Conservation (phyloP, 495 filamentous ascomycete species). For the Aspergillus steynii region DNA sequence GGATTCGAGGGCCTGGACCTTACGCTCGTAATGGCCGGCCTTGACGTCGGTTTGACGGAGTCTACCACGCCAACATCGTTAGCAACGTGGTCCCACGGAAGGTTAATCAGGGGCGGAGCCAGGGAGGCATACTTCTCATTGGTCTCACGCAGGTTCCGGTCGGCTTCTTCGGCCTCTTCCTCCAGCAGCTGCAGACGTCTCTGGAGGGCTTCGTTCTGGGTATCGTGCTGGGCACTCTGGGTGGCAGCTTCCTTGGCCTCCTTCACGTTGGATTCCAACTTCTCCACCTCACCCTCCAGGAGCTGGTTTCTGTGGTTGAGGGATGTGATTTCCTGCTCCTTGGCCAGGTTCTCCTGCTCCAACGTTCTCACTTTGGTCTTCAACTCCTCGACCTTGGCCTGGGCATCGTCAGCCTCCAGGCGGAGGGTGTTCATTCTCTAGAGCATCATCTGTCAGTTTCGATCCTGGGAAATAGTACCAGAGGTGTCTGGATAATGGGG, state of each 20-base stretch:
- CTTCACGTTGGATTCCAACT: constrained; percentile 74
- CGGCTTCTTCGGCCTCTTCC: constrained; percentile 94
- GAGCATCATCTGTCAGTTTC: constrained; percentile 20
- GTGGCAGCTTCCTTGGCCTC: constrained; percentile 77
- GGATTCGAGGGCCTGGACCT: constrained; percentile 92
- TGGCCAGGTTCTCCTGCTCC: constrained; percentile 91
- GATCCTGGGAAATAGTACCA: background rate
- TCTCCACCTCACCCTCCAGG: constrained; percentile 88
- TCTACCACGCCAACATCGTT: constrained; percentile 49
- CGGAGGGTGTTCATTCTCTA: constrained; percentile 95
- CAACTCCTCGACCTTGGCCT: constrained; percentile 80
- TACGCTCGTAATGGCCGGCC: constrained; percentile 98
- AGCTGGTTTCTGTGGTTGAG: constrained; percentile 87
- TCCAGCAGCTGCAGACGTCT: constrained; percentile 92
- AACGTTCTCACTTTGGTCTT: constrained; percentile 81
- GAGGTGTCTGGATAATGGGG: no score
- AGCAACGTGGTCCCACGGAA: constrained; percentile 10
- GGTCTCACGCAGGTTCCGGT: constrained; percentile 90
- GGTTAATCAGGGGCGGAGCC: background rate
- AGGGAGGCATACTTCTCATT: constrained; percentile 85
- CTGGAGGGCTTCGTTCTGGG: constrained; percentile 84
- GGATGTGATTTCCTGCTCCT: constrained; percentile 97
- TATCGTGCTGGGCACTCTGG: constrained; percentile 70
- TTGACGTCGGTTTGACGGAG: constrained; percentile 98
- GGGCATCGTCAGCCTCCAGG: constrained; percentile 81